Percentiles rank a stretch among this genome's conserved stretches.
phyloP scores from a whole-genome alignment of 2,329 filamentous ascomycete genomes.

The Diaporthe longicolla region DNA sequence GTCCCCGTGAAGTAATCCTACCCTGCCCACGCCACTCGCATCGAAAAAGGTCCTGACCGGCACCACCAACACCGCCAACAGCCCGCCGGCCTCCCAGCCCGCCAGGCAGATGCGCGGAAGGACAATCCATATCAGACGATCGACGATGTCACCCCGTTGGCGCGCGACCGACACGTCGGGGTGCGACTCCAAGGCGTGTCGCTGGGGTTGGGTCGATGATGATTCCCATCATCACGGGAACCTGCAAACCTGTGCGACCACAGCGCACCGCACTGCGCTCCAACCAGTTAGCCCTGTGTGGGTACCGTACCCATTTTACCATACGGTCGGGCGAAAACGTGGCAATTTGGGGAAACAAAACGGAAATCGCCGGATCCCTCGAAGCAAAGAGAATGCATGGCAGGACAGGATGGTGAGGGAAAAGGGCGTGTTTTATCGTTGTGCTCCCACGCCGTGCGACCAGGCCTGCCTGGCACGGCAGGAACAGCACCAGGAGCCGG shows the following conservation, averaged over 20 bases:
- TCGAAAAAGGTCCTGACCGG: background rate
- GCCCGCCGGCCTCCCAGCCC: background rate
- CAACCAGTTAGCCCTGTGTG: slow-evolving; percentile 22
- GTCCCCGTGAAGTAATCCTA: background rate
- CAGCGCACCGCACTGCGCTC: too few species aligned
- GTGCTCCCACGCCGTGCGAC: background rate
- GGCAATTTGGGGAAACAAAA: background rate
- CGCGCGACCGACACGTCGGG: background rate
- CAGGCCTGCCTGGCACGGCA: slow-evolving; percentile 7
- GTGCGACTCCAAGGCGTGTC: too few species aligned
- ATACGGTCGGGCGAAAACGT: slow-evolving; percentile 25
- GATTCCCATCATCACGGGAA: background rate
- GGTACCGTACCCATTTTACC: slow-evolving; percentile 41
- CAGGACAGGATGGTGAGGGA: too few species aligned
- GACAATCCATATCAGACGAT: background rate
- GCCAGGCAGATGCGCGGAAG: too few species aligned
- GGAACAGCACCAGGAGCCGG: background rate
- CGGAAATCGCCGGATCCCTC: slow-evolving; percentile 39
- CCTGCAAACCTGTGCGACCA: slow-evolving; percentile 3
- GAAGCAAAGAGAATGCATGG: background rate
- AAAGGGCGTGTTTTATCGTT: slow-evolving; percentile 1
- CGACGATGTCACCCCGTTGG: background rate
- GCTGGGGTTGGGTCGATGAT: background rate
- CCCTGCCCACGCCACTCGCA: background rate
- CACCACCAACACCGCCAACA: slow-evolving; percentile 7